Base-by-base conservation (phyloP, 345 rosid species). In the Physaria fendleri region DNA sequence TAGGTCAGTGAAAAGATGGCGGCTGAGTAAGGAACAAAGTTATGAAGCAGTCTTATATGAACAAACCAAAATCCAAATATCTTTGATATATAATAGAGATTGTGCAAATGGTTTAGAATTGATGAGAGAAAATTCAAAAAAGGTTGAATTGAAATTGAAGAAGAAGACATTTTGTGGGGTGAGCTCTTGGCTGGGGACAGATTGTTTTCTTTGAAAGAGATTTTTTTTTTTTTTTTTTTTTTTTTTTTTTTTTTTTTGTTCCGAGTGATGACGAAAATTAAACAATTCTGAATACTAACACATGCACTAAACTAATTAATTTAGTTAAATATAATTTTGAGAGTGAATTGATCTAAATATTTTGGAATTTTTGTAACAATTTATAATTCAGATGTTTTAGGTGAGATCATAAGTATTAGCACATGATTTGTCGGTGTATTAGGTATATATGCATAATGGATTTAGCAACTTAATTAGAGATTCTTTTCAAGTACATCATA, bases 81-180 rank as follows among this genome's bases (percentile, higher is more conserved):
- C 8, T 14, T 3, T 5, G n/a, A n/a, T 44, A 4, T 20, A 11
- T 65, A 4, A 56, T 46, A 25, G n/a, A 17, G 41, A 40, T 37
- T 27, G n/a, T 14, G 57, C 50, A 47, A 38, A 56, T 65, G 48
- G 49, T 18, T 24, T 45, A n/a, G 4, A 56, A 17, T 65, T 52
- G 34, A 46, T 22, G 64, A 20, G 21, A 57, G 71, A 48, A 57
- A 48, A 29, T 29, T 66, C 44, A 40, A 57, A 29, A 21, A 4
- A 16, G 14, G 14, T 16, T 29, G 44, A 40, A 30, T 25, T 16
- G 9, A 8, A 40, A 3, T 1, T 21, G n/a, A 32, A 32, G 46
- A 2, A 54, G 45, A 35, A 18, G 48, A 65, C 21, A 10, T 46
- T 38, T 37, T 40, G 14, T 28, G 57, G 16, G 51, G 52, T 38